Percentiles rank a stretch among this genome's conserved stretches.
Conservation (phyloP, 495 filamentous ascomycete genomes). For the Bathelium albidoporum region DNA sequence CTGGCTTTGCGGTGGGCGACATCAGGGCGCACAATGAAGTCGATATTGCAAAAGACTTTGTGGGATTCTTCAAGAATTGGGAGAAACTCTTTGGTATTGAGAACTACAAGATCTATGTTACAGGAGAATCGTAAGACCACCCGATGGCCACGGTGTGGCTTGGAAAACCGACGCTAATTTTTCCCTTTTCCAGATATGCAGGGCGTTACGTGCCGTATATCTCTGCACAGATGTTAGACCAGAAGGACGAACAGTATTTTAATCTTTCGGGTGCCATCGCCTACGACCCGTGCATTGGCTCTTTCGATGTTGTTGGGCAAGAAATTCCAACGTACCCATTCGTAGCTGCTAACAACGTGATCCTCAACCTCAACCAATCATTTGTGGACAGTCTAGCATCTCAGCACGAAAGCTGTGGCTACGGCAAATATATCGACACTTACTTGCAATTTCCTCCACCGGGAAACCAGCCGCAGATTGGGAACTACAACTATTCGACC, state of each 20-base stretch:
- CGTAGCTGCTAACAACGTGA: constrained; percentile 6
- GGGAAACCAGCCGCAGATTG: background rate
- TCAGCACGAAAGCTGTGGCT: constrained; percentile 7
- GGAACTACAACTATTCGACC: constrained; percentile 2
- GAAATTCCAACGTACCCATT: constrained; percentile 5
- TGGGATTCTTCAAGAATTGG: constrained; percentile 24
- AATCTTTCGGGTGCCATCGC: constrained; percentile 12
- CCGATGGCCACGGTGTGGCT: background rate
- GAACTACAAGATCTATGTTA: constrained; percentile 26
- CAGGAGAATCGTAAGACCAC: constrained; percentile 13
- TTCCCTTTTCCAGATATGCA: constrained; percentile 14
- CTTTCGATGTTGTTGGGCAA: constrained; percentile 14
- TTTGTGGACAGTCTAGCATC: background rate
- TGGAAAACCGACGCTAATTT: background rate
- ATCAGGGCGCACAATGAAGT: constrained; percentile 19
- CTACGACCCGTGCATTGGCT: constrained; percentile 19
- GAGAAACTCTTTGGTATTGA: constrained; percentile 23
- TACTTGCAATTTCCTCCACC: constrained; percentile 7
- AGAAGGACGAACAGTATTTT: constrained; percentile 16
- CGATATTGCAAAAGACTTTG: constrained; percentile 23
- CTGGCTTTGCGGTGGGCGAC: constrained; percentile 18
- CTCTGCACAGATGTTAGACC: constrained; percentile 20
- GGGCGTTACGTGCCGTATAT: constrained; percentile 25
- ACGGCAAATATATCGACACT: constrained; percentile 10
- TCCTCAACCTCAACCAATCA: constrained; percentile 8